A percentile compares a stretch with the other conserved stretches of the same genome.
These are phyloP conservation scores for Oenanthe sinensis DNA, from an alignment of 129 eudicot genomes.

Conservation along the genomic window DNA sequence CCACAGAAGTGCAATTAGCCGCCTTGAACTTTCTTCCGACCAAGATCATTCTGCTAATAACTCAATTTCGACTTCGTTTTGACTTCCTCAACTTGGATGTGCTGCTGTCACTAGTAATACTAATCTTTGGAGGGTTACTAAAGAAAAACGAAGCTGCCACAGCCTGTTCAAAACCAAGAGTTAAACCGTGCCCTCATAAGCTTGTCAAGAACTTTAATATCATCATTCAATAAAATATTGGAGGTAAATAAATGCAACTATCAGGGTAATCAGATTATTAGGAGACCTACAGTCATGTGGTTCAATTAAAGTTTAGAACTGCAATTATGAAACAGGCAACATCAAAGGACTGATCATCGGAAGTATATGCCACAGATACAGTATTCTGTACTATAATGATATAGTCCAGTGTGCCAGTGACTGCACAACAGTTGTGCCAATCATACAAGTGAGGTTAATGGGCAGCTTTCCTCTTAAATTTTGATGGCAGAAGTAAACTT, in stretches of 20 bases:
- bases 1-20: slow-evolving; percentile 27
- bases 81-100: slow-evolving; percentile 72
- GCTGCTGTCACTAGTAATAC: slow-evolving; percentile 62
- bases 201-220: not conserved
- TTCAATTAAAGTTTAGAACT: not conserved
- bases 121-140: slow-evolving; percentile 64
- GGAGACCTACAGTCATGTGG: not conserved
- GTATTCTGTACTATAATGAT: not conserved
- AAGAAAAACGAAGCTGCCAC: slow-evolving; percentile 91
- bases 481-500: not conserved
- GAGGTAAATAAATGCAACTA: not conserved
- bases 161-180: slow-evolving; percentile 36
- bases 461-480: not conserved
- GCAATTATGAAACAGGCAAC: not conserved
- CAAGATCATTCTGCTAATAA: slow-evolving; percentile 28
- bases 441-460: not conserved
- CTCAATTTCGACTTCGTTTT: slow-evolving; percentile 49
- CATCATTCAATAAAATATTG: not conserved
- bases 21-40: slow-evolving; percentile 10
- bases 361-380: not conserved
- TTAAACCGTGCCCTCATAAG: not conserved
- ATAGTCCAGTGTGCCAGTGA: not conserved
- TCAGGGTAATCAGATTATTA: not conserved
- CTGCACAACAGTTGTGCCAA: not conserved
- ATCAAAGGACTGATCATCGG: not conserved